Evolutionary conservation across 2,329 filamentous ascomycete genomes (phyloP).

Genomic region (Westerdykella aurantiaca): DNA sequence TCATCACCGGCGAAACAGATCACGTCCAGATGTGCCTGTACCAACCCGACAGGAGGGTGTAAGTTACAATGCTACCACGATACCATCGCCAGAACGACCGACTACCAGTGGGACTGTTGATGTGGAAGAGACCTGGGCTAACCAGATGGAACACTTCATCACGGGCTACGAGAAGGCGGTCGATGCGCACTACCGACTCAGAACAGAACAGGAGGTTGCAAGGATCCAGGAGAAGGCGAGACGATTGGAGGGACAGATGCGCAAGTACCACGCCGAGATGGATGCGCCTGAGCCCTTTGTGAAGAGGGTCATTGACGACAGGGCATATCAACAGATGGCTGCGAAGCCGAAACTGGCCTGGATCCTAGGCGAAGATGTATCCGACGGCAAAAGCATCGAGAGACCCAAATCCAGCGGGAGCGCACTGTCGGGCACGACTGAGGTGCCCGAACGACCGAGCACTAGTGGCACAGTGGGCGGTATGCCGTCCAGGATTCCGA

Average conservation of each 20-base stretch:
- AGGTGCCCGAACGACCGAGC: slow-evolving; percentile 10
- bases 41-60: slow-evolving; percentile 2
- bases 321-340: slow-evolving; percentile 18
- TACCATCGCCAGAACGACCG: slow-evolving; percentile 11
- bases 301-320: slow-evolving; percentile 14
- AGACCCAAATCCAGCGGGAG: slow-evolving; percentile 14
- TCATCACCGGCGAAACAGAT: slow-evolving; percentile 8
- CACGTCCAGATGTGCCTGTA: slow-evolving; percentile 6
- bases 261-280: slow-evolving; percentile 7
- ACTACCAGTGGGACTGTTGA: slow-evolving; percentile 13
- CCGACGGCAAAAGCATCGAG: slow-evolving; percentile 8
- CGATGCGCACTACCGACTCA: slow-evolving; percentile 11
- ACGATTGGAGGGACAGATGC: slow-evolving; percentile 12
- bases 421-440: slow-evolving; percentile 2
- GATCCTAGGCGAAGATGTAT: slow-evolving; percentile 15
- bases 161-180: slow-evolving; percentile 8
- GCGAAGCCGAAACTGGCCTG: slow-evolving; percentile 19
- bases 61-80: background rate
- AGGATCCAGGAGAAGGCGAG: slow-evolving; percentile 16
- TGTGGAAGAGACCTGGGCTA: slow-evolving; percentile 15
- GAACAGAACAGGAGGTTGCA: slow-evolving; percentile 14
- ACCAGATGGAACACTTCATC: slow-evolving; percentile 12
- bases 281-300: slow-evolving; percentile 2
- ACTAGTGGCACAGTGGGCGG: slow-evolving; percentile 7
- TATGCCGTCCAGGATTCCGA: background rate